Base-by-base conservation (phyloP, 352 stramenopile genomes). In the Saprolegnia diclina region DNA sequence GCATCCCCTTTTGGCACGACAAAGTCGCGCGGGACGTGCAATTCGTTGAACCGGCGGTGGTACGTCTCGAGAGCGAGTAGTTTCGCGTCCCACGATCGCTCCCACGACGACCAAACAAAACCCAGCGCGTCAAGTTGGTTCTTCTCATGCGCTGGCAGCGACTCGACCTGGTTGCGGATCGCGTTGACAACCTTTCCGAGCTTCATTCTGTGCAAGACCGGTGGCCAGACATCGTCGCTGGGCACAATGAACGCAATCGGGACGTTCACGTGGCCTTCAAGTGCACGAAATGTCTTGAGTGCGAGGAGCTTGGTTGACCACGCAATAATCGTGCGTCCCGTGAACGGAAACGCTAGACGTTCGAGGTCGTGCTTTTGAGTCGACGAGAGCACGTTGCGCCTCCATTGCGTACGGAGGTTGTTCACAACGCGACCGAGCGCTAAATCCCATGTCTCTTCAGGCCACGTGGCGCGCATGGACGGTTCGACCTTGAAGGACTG, bases 341-440 rank as follows among this genome's bases (percentile, higher is more conserved):
- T 74, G 79, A 79, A 90, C 7, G 90, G 71, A 57, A 93, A 93
- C 4, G 77, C 82, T 57, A 93, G 73, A n/a, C 62, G 71, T 45
- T 87, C 72, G 42, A 93, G 77, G 16, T 68, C 53, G 11, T 70
- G 32, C 16, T 79, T 56, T 50, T 84, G 77, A 29, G 73, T 64
- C 0, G 42, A 22, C 26, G 76, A 54, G 24, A 87, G 64, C 45
- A 65, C 53, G 21, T 81, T 70, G 40, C 77, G 65, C 44, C 79
- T 95, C 67, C 76, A 76, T 64, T 88, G 76, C 13, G 74, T 74
- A 48, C 92, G 89, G 67, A 98, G 82, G 14, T 94, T 66, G 74
- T 97, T 92, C n/a, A 95, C 94, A 52, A 92, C 78, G 35, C 83
- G 87, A 38, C 94, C 94, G 22, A 98, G 76, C 44, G 92, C 87